Evolutionary conservation across 176 grass and related monocot species (phyloP), one percentile per base, ranked within the genome.

Genomic region (Oryza officinalis): DNA sequence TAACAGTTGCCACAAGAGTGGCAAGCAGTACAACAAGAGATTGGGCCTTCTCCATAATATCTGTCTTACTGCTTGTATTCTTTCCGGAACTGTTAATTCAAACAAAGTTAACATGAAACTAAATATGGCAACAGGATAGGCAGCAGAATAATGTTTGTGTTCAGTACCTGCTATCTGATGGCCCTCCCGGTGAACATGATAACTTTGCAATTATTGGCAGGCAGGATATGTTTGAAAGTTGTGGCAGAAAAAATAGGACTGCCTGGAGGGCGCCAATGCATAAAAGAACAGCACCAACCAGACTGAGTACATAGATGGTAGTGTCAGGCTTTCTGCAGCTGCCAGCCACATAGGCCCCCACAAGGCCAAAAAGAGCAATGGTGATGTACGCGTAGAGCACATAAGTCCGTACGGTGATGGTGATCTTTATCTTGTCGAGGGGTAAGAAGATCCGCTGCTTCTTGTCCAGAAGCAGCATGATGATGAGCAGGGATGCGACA

Each of bases 1-100:
- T 80, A 20, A 83, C 60, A 49, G 81, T 49, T 9, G 81, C 81
- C 25, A 77, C 80, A 1, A 89, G 68, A 41, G 78, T 72, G 10
- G 87, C 75, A 0, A 89, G 81, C 18, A 89, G 61, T 28, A 85
- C 60, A 25, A 78, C 52, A 43, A 63, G 35, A 8, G 52, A 63
- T 12, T 59, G 57, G 3, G 57, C 52, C 59, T 78, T 64, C 7
- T 65, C 32, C 13, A 14, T 3, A 61, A 61, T 61, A 61, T 25
- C 57, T 2, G 4, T 25, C 57, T 61, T 57, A 8, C 6, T 57
- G 18, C 18, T n/a, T 3, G 20, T 25, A 25, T 61, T 13, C 22
- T 61, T 25, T 61, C 57, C n/a, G 10, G 57, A 61, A 10, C 57
- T 61, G n/a, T 10, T 25, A 25, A 25, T 61, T 61, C 57, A 61